Conservation (phyloP, 108 stramenopile genomes). For the Cyclotella atomus region DNA sequence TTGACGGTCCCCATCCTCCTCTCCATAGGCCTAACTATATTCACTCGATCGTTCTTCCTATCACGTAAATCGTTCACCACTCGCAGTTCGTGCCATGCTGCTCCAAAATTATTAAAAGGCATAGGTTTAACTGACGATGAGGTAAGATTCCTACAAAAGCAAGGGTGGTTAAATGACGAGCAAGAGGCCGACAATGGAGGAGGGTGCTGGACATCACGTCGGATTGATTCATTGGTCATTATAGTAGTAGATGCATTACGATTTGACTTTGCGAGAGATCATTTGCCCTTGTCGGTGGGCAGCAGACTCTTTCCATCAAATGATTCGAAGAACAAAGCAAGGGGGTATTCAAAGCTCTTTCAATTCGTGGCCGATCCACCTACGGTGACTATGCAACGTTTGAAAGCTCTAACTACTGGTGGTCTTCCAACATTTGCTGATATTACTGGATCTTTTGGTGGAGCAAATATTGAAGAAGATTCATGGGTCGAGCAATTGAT, state of each 20-base stretch:
- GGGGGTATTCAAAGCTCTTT: conserved; percentile 61
- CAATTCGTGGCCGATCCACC: conserved; percentile 98
- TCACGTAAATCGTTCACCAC: conserved; percentile 61
- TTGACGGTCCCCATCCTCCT: conserved; percentile 24
- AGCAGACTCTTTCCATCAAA: conserved; percentile 43
- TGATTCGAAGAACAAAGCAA: conserved; percentile 1
- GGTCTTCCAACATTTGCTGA: conserved; percentile 96
- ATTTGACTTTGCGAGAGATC: conserved; percentile 91
- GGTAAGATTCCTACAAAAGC: conserved; percentile 8
- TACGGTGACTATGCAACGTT: conserved; percentile 98
- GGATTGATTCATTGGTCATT: conserved; percentile 80
- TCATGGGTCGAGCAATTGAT: conserved; percentile 80
- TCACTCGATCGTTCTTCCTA: conserved; percentile 72
- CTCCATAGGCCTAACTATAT: conserved; percentile 40
- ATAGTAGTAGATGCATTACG: conserved; percentile 95
- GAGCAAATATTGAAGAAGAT: conserved; percentile 84
- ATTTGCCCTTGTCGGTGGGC: conserved; percentile 76
- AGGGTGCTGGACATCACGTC: conserved; percentile 83
- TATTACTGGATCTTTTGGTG: conserved; percentile 80
- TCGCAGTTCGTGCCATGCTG: conserved; percentile 44
- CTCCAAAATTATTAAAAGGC: conserved; percentile 4
- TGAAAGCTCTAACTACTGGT: conserved; percentile 97
- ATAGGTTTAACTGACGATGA: conserved; percentile 22
- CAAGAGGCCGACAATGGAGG: background rate
- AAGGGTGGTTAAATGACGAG: conserved; percentile 20